A percentile compares a stretch with the other conserved stretches of the same genome.
Evolutionary conservation across 768 basidiomycete genomes (phyloP).

Genomic region (Phanerodontia chrysosporium): DNA sequence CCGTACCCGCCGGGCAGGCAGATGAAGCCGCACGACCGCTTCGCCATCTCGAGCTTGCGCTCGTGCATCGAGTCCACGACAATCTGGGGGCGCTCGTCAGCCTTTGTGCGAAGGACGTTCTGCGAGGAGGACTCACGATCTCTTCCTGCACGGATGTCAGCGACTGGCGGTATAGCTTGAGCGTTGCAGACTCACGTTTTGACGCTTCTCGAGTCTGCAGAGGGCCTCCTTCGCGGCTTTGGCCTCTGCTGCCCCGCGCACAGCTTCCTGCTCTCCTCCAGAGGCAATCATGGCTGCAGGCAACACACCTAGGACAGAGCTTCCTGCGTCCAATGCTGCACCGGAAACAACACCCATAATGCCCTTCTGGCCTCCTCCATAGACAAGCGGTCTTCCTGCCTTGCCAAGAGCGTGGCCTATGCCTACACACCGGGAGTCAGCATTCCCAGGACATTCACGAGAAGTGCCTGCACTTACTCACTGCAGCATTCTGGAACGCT

Average conservation of each 20-base stretch:
- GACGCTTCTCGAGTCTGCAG: constrained; percentile 29
- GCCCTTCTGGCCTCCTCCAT: constrained; percentile 81
- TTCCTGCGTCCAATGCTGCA: constrained; percentile 60
- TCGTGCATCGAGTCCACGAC: constrained; percentile 83
- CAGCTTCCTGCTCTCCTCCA: constrained; percentile 53
- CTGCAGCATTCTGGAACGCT: constrained; percentile 63
- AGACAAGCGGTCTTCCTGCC: constrained; percentile 63
- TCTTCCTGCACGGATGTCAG: constrained; percentile 5
- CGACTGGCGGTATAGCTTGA: background rate
- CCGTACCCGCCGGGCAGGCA: constrained; percentile 93
- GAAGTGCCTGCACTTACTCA: constrained; percentile 44
- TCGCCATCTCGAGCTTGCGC: constrained; percentile 90
- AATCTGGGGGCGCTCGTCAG: constrained; percentile 35
- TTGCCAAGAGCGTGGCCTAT: constrained; percentile 69
- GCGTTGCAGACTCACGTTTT: constrained; percentile 27
- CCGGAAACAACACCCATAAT: constrained; percentile 83
- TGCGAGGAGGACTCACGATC: background rate
- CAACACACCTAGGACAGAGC: constrained; percentile 72
- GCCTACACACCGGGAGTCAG: constrained; percentile 39
- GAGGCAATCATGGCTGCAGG: constrained; percentile 70
- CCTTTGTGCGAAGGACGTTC: background rate
- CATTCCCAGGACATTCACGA: no score
- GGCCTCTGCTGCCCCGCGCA: constrained; percentile 27
- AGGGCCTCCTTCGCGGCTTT: constrained; percentile 20
- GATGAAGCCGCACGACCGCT: constrained; percentile 73